These are phyloP conservation scores for Neoboletus magnificus DNA, from an alignment of 768 basidiomycete species.

Conservation along the genomic window DNA sequence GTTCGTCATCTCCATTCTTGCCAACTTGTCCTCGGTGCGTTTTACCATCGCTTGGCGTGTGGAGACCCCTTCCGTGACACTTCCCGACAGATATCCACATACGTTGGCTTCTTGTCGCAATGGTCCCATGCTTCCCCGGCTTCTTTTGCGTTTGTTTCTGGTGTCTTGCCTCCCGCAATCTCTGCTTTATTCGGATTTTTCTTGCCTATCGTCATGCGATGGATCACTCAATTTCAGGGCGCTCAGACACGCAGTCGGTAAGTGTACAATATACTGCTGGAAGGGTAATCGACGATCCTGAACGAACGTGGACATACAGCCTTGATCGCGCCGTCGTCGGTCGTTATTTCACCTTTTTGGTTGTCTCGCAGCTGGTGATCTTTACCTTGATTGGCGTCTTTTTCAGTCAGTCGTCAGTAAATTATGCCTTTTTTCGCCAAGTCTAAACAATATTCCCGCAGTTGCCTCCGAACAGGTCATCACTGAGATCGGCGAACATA, in stretches of 20 bases:
- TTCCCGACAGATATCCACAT: conserved; percentile 39
- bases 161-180: conserved; percentile 88
- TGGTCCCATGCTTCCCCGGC: conserved; percentile 65
- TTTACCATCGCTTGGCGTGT: background rate
- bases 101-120: conserved; percentile 67
- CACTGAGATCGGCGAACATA: conserved; percentile 44
- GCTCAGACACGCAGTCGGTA: conserved; percentile 34
- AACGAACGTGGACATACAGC: conserved; percentile 37
- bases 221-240: conserved; percentile 70
- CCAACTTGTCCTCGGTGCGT: conserved; percentile 81
- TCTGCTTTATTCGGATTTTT: conserved; percentile 88
- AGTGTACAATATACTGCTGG: background rate
- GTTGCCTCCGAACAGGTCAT: conserved; percentile 43
- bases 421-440: background rate
- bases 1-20: conserved; percentile 83
- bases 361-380: conserved; percentile 90
- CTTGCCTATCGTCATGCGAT: conserved; percentile 89
- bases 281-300: background rate
- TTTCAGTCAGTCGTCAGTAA: conserved; percentile 57
- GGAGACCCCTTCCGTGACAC: background rate
- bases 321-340: conserved; percentile 90
- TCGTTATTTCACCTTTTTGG: conserved; percentile 90
- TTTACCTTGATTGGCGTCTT: conserved; percentile 91
- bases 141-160: conserved; percentile 83
- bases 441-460: background rate